Evolutionary conservation across 2,329 filamentous ascomycete species (phyloP), one percentile per base, ranked within the genome.

Genomic region (Aspergillus sp.): DNA sequence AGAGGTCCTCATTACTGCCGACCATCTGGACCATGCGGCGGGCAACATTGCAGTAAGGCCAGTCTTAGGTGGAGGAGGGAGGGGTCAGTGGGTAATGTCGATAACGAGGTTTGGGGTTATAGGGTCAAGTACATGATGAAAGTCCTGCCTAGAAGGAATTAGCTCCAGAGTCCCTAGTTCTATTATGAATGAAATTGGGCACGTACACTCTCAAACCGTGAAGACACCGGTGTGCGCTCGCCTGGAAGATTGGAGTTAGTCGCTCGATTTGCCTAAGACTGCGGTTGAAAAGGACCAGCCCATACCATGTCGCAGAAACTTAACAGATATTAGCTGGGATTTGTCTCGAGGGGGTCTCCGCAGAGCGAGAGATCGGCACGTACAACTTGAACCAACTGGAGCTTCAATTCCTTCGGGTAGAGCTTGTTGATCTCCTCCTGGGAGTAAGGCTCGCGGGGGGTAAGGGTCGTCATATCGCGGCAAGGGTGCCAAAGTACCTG

Each of bases 11-110:
- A 46, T 77, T 82, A 40, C 77, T 78, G 62, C 85, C 78, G 23
- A 87, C 81, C 59, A 85, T 81, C 58, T 84, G 84, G 25, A 81
- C 85, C 71, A 98, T 83, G 64, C 88, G 87, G 58, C 86, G 84
- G 21, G 90, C 90, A 55, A 88, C 85, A 63, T 85, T 84, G 77
- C 95, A 99, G 77, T 97, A 98, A 2, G 95, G 91, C 95, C 95
- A 99, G 76, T 87, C 82, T 81, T 63, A 55, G 35, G 66, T 56
- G 54, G 21, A 33, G 23, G 17, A 48, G 23, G 7, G 43, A 49
- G 46, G 17, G 46, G 47, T 56, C 46, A 54, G 56, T 31, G 52
- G 49, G 43, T 6, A 35, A 12, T 25, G n/a, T 19, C 27, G 9
- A 47, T 51, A 37, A 48, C 25, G 47, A 55, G 23, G 31, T 40